A percentile compares a stretch with the other conserved stretches of the same genome.
phyloP scores from a whole-genome alignment of 768 basidiomycete species.

The Tulasnella calospora region DNA sequence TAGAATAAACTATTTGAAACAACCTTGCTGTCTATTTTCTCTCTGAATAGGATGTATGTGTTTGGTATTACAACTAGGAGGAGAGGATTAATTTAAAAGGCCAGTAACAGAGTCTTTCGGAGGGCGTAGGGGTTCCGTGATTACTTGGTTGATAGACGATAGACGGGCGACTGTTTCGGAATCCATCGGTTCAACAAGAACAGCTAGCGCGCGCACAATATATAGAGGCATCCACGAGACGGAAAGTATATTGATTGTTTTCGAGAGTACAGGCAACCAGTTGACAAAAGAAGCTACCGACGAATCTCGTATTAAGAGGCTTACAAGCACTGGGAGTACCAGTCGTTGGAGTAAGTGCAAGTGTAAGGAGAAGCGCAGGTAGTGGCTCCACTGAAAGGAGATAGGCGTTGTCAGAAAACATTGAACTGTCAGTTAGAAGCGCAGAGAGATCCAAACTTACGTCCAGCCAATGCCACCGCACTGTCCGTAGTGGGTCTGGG shows the following conservation, averaged over 20 bases:
- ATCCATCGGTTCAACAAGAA: too few relatives aligned
- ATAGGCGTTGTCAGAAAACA: background rate
- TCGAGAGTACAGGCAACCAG: background rate
- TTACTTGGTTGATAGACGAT: too few relatives aligned
- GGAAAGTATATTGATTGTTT: background rate
- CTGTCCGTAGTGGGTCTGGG: conserved; percentile 22
- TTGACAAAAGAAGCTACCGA: background rate
- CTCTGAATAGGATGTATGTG: too few relatives aligned
- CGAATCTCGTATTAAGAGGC: background rate
- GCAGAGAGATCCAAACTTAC: background rate
- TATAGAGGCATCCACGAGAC: background rate
- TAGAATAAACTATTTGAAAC: too few relatives aligned
- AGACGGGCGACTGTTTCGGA: too few relatives aligned
- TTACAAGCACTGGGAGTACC: conserved; percentile 27
- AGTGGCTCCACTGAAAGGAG: conserved; percentile 17
- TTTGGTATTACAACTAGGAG: too few relatives aligned
- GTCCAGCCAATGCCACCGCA: conserved; percentile 27
- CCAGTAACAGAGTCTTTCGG: too few relatives aligned
- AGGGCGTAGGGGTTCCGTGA: too few relatives aligned
- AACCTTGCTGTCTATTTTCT: too few relatives aligned
- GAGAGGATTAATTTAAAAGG: too few relatives aligned
- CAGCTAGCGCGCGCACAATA: too few relatives aligned
- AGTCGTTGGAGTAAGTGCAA: conserved; percentile 17
- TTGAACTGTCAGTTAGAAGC: background rate
- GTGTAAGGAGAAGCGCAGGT: conserved; percentile 23